Percentiles rank a stretch among this genome's conserved stretches.
These are phyloP conservation scores for Paraphaeosphaeria sporulosa DNA, from an alignment of 2,329 filamentous ascomycete species.

Conservation along the genomic window DNA sequence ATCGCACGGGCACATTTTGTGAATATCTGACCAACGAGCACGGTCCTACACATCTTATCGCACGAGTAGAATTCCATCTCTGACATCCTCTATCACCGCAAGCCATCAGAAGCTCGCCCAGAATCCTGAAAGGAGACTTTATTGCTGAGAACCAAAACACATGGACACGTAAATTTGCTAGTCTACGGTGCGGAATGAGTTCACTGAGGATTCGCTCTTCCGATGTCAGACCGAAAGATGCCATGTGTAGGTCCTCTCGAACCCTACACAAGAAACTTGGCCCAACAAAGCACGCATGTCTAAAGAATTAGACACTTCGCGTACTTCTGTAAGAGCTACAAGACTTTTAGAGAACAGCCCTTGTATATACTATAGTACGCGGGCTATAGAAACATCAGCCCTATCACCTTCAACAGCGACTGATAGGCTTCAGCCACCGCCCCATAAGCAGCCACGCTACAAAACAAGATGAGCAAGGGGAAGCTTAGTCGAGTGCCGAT, in stretches of 20 bases:
- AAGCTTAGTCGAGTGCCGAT: slow-evolving; percentile 2
- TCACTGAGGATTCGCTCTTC: neutral
- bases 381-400: neutral
- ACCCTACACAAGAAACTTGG: neutral
- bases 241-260: neutral
- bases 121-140: neutral
- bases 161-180: neutral
- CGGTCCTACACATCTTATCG: neutral
- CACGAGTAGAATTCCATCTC: neutral
- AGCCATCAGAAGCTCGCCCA: neutral
- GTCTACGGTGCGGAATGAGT: neutral
- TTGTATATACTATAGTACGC: neutral
- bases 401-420: neutral
- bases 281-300: neutral
- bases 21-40: neutral
- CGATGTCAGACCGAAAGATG: no score
- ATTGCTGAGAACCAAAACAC: neutral
- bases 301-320: no score
- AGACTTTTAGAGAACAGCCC: neutral
- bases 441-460: neutral
- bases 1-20: slow-evolving; percentile 1
- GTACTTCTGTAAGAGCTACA: no score
- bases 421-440: neutral
- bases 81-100: neutral
- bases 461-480: neutral